Evolutionary conservation across 169 alveolate species (phyloP).

Genomic region (Plasmodium coatneyi): DNA sequence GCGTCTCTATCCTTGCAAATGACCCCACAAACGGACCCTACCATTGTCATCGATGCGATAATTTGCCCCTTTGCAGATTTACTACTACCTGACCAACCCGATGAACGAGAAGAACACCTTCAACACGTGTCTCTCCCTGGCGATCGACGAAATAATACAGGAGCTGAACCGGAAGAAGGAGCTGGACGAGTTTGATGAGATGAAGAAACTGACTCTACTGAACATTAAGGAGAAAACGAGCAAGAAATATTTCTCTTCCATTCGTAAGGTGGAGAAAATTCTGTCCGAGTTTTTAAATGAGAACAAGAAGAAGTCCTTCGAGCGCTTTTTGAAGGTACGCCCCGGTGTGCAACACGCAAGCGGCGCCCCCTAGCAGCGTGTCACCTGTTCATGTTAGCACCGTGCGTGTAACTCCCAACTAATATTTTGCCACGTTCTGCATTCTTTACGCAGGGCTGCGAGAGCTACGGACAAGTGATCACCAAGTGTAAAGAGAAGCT

Average conservation of each 20-base stretch:
- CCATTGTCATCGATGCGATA: not conserved
- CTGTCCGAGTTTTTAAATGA: conserved; percentile 54
- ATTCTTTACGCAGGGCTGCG: conserved; percentile 30
- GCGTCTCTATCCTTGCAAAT: not conserved
- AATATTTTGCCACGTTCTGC: not conserved
- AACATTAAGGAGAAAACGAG: conserved; percentile 46
- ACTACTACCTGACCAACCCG: conserved; percentile 48
- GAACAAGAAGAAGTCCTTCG: conserved; percentile 60
- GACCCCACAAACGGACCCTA: not conserved
- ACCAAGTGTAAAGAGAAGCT: conserved; percentile 60
- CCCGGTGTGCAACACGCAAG: not conserved
- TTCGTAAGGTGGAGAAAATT: conserved; percentile 64
- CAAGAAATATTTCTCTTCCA: conserved; percentile 51
- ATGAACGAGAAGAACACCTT: conserved; percentile 40
- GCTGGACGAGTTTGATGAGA: conserved; percentile 45
- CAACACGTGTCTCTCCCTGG: conserved; percentile 63
- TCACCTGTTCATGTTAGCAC: not conserved
- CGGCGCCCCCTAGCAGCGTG: not conserved
- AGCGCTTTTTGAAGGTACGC: conserved; percentile 46
- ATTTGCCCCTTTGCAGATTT: no score
- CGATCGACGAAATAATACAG: conserved; percentile 56
- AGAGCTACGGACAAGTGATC: conserved; percentile 59
- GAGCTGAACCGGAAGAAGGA: conserved; percentile 47
- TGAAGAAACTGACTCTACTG: conserved; percentile 23
- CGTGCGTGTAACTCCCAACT: not conserved